phyloP scores from a whole-genome alignment of 176 grass and related monocot genomes.

The Miscanthus lutarioriparius region DNA sequence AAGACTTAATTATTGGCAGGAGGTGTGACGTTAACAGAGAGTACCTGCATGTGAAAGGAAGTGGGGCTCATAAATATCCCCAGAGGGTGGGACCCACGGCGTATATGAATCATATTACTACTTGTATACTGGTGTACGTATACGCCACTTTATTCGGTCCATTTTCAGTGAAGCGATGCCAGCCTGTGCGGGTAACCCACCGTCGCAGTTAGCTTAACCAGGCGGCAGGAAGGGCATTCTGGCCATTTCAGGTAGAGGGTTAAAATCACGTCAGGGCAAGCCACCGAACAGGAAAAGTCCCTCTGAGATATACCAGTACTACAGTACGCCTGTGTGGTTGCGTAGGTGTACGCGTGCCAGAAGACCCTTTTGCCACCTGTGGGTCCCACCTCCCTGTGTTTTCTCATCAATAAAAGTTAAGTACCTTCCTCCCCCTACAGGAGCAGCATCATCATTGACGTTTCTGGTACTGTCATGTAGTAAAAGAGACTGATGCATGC shows the following conservation, averaged over 20 bases:
- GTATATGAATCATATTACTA: not conserved
- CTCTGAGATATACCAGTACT: not conserved
- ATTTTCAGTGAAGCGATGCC: constrained; percentile 19
- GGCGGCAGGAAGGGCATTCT: not conserved
- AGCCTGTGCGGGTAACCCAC: constrained; percentile 41
- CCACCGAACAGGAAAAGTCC: constrained; percentile 45
- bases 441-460: constrained; percentile 24
- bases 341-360: constrained; percentile 33
- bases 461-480: constrained; percentile 7
- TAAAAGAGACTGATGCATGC: not conserved
- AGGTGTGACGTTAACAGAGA: constrained; percentile 17
- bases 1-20: constrained; percentile 16
- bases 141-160: constrained; percentile 43
- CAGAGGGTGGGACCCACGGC: constrained; percentile 22
- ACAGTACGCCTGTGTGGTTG: constrained; percentile 14
- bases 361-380: not conserved
- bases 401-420: constrained; percentile 14
- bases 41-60: constrained; percentile 31
- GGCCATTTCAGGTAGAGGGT: constrained; percentile 28
- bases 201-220: constrained; percentile 58
- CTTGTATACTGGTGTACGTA: constrained; percentile 32
- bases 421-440: constrained; percentile 1
- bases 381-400: constrained; percentile 18
- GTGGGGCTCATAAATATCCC: constrained; percentile 34
- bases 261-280: constrained; percentile 40